A percentile compares a stretch with the other conserved stretches of the same genome.
phyloP scores from a whole-genome alignment of 2,329 filamentous ascomycete genomes.

The Paecilomyces dactylethromorphus region DNA sequence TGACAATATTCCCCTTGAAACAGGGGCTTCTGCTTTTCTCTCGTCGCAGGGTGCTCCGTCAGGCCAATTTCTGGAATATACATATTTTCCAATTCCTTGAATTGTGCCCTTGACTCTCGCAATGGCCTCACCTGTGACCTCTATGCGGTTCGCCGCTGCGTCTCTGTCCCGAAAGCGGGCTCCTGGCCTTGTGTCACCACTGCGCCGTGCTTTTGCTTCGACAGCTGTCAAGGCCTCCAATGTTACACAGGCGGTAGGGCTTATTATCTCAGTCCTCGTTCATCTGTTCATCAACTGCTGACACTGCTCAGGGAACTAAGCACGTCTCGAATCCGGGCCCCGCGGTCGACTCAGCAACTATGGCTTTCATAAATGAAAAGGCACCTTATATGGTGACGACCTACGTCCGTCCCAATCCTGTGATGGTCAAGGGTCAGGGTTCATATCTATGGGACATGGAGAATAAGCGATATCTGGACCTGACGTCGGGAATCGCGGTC shows the following conservation, averaged over 20 bases:
- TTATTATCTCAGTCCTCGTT: not conserved
- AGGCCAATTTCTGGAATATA: not conserved
- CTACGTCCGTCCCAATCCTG: constrained; percentile 80
- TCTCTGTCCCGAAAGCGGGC: constrained; percentile 23
- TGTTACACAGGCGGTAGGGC: constrained; percentile 11
- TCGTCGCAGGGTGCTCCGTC: constrained; percentile 1
- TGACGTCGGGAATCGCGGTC: constrained; percentile 93
- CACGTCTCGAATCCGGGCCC: constrained; percentile 65
- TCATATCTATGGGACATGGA: constrained; percentile 88
- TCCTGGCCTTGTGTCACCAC: constrained; percentile 24
- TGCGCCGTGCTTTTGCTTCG: constrained; percentile 27
- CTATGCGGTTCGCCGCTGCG: constrained; percentile 1
- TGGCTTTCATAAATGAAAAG: constrained; percentile 66
- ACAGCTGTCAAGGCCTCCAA: constrained; percentile 13
- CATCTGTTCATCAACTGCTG: not conserved
- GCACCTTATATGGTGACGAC: constrained; percentile 91
- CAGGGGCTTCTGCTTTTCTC: not conserved
- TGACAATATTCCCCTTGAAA: not conserved
- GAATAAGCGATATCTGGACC: constrained; percentile 83
- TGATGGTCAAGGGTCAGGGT: constrained; percentile 83
- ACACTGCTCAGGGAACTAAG: constrained; percentile 35
- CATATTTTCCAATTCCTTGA: constrained; percentile 4
- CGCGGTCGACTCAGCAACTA: constrained; percentile 64
- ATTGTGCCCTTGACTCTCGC: not conserved
- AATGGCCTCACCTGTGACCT: not conserved